Conservation (phyloP, 768 basidiomycete genomes). For the Termitomyces titanicus region DNA sequence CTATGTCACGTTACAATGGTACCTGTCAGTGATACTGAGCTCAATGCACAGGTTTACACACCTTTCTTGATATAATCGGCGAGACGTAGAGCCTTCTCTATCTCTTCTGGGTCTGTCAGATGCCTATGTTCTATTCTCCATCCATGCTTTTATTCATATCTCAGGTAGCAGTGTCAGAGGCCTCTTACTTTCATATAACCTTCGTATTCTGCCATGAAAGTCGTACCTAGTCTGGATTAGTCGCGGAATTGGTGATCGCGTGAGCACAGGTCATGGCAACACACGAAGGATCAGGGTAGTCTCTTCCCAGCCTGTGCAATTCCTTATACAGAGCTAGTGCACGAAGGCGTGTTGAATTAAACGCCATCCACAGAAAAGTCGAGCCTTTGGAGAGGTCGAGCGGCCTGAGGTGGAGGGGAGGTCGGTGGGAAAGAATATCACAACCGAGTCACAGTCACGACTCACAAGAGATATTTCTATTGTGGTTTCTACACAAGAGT, state of each 20-base stretch:
- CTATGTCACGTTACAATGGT: slow-evolving; percentile 29
- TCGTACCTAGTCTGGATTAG: slow-evolving; percentile 47
- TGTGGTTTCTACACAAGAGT: too few relatives aligned
- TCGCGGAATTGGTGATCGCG: slow-evolving; percentile 1
- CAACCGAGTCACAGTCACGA: neutral
- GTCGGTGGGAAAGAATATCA: slow-evolving; percentile 11
- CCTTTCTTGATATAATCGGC: slow-evolving; percentile 88
- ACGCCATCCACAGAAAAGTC: slow-evolving; percentile 36
- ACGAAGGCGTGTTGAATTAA: slow-evolving; percentile 51
- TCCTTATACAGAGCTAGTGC: slow-evolving; percentile 80
- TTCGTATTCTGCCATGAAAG: slow-evolving; percentile 70
- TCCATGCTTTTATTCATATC: slow-evolving; percentile 1
- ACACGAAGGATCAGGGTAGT: slow-evolving; percentile 81
- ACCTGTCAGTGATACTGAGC: neutral
- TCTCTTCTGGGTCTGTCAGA: slow-evolving; percentile 64
- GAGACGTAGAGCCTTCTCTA: slow-evolving; percentile 69
- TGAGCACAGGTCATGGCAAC: slow-evolving; percentile 25
- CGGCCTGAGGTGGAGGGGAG: neutral
- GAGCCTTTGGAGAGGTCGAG: neutral
- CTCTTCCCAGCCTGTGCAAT: slow-evolving; percentile 72
- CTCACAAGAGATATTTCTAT: too few relatives aligned
- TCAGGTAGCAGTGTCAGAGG: neutral
- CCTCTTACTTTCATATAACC: slow-evolving; percentile 68
- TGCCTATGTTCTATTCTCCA: slow-evolving; percentile 55
- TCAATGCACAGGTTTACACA: slow-evolving; percentile 25